Evolutionary conservation across 148 eudicot genomes (phyloP).

Genomic region (Spergularia bocconei): DNA sequence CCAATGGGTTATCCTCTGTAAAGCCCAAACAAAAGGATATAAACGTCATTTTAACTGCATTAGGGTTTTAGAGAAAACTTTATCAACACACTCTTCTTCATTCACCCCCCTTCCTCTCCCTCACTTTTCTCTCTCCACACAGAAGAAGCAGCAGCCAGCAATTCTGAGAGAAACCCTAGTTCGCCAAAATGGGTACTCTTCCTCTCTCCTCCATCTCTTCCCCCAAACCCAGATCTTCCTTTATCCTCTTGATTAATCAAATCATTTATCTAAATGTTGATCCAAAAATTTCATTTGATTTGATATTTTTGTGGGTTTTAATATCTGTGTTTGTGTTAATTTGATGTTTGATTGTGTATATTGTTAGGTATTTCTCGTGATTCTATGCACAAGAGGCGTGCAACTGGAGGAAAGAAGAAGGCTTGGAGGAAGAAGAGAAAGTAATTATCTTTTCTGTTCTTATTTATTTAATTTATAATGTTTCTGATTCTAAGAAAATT

Average conservation of each 20-base stretch:
- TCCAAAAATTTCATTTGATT: neutral
- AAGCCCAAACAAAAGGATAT: neutral
- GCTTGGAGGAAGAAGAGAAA: constrained; percentile 90
- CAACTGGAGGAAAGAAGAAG: constrained; percentile 86
- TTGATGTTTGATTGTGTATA: neutral
- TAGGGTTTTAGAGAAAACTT: too few species aligned
- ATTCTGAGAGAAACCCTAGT: constrained; percentile 5
- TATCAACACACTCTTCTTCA: too few species aligned
- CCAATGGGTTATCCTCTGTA: neutral
- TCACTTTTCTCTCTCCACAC: too few species aligned
- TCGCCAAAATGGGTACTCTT: constrained; percentile 24
- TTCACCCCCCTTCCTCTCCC: too few species aligned
- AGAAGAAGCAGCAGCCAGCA: too few species aligned
- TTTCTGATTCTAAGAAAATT: neutral
- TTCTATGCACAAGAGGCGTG: constrained; percentile 85
- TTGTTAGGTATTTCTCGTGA: constrained; percentile 66
- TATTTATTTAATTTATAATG: neutral
- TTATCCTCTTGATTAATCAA: neutral
- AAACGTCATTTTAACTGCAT: neutral
- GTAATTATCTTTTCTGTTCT: constrained; percentile 22
- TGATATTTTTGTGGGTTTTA: neutral
- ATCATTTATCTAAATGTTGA: neutral
- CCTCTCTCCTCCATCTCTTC: neutral
- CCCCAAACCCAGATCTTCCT: neutral
- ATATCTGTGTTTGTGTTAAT: neutral